phyloP scores from a whole-genome alignment of 148 eudicot species.

The Linanthus parryae region DNA sequence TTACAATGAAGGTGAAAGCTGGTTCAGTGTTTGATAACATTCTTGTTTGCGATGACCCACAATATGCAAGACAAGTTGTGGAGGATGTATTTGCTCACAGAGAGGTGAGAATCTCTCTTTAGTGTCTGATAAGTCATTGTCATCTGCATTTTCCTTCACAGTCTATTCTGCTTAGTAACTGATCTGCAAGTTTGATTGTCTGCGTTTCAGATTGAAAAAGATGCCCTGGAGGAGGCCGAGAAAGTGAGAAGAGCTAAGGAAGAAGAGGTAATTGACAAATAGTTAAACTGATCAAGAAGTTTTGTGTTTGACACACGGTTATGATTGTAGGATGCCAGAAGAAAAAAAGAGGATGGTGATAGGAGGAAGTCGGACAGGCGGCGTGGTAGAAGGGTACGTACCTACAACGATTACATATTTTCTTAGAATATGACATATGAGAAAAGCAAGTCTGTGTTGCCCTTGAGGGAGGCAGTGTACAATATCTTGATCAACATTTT shows the following conservation, averaged over 20 bases:
- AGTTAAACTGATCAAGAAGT: not conserved
- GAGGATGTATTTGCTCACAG: slow-evolving; percentile 57
- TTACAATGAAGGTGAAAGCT: slow-evolving; percentile 69
- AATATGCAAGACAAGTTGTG: slow-evolving; percentile 77
- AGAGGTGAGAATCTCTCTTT: slow-evolving; percentile 43
- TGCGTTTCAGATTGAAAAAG: slow-evolving; percentile 63
- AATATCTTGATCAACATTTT: too few species aligned
- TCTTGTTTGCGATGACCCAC: slow-evolving; percentile 81
- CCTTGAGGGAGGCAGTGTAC: too few species aligned
- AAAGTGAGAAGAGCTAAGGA: slow-evolving; percentile 71
- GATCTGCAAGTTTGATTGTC: not conserved
- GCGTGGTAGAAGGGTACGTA: slow-evolving; percentile 13
- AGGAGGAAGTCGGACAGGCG: slow-evolving; percentile 39
- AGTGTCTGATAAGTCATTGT: not conserved
- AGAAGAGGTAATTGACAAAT: slow-evolving; percentile 50
- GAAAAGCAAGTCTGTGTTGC: too few species aligned
- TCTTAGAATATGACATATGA: too few species aligned
- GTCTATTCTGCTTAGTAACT: not conserved
- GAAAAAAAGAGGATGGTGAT: slow-evolving; percentile 44
- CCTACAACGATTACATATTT: too few species aligned
- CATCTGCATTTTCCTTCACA: not conserved
- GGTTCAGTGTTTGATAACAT: slow-evolving; percentile 90
- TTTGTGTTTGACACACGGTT: too few species aligned
- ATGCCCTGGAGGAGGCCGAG: slow-evolving; percentile 94
- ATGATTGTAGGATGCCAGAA: slow-evolving; percentile 39